Conservation (phyloP, 2,329 filamentous ascomycete genomes). For the Zasmidium citrigriseum region DNA sequence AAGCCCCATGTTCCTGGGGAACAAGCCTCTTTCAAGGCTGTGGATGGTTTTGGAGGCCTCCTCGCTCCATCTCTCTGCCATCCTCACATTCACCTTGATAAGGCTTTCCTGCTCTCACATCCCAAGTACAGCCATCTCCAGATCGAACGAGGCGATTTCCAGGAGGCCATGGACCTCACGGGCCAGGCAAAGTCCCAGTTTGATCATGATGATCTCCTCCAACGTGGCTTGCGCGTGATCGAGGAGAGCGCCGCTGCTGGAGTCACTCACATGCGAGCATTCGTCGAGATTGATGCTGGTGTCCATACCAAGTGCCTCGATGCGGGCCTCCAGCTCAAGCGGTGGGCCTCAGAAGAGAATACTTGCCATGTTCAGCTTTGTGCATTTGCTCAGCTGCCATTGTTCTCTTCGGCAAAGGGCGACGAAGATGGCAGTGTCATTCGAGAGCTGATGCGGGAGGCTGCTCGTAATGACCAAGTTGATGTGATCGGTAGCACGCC, state of each 20-base stretch:
- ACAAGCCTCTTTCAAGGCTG: slow-evolving; percentile 2
- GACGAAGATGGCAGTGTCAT: slow-evolving; percentile 51
- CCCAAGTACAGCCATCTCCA: slow-evolving; percentile 62
- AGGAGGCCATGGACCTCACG: slow-evolving; percentile 64
- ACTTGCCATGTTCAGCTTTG: slow-evolving; percentile 66
- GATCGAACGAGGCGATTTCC: slow-evolving; percentile 62
- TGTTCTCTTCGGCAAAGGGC: slow-evolving; percentile 55
- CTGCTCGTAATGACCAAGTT: slow-evolving; percentile 47
- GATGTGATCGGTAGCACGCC: slow-evolving; percentile 68
- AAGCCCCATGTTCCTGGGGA: background rate
- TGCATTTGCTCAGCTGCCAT: slow-evolving; percentile 69
- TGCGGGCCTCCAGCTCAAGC: slow-evolving; percentile 59
- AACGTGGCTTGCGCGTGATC: slow-evolving; percentile 65
- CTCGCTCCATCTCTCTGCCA: slow-evolving; percentile 64
- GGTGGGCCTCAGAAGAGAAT: slow-evolving; percentile 47
- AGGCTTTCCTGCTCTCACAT: slow-evolving; percentile 61
- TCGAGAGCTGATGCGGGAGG: slow-evolving; percentile 50
- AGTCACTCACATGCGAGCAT: slow-evolving; percentile 69
- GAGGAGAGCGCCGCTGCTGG: slow-evolving; percentile 65
- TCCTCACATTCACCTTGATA: slow-evolving; percentile 73
- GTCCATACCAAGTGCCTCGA: slow-evolving; percentile 60
- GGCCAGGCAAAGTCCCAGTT: slow-evolving; percentile 64
- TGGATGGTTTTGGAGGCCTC: slow-evolving; percentile 46
- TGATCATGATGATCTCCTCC: slow-evolving; percentile 61
- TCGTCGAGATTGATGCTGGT: slow-evolving; percentile 69